phyloP scores from a whole-genome alignment of 2,329 filamentous ascomycete species.

The Hypoxylon sp. region DNA sequence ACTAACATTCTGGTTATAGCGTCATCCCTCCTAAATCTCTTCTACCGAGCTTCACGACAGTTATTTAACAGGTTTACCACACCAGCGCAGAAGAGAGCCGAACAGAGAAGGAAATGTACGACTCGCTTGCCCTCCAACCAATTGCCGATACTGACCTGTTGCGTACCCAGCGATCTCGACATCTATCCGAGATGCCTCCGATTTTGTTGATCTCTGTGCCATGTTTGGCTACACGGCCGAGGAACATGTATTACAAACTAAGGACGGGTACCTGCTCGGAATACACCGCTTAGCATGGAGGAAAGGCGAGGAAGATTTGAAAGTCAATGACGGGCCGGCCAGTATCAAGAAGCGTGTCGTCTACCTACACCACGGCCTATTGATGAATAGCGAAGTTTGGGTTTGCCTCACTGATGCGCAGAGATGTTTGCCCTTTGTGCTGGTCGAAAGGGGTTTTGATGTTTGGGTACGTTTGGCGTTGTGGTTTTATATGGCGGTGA shows the following conservation, averaged over 20 bases:
- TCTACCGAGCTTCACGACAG: constrained; percentile 83
- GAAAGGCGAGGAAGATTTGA: constrained; percentile 82
- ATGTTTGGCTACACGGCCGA: constrained; percentile 93
- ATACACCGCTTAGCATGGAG: constrained; percentile 88
- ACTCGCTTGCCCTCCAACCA: constrained; percentile 54
- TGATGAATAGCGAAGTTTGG: constrained; percentile 99
- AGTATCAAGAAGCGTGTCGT: constrained; percentile 85
- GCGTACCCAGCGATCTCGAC: constrained; percentile 73
- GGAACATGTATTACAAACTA: constrained; percentile 95
- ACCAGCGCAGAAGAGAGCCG: constrained; percentile 75
- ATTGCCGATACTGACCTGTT: constrained; percentile 70
- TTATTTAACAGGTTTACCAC: constrained; percentile 85
- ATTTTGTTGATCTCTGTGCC: constrained; percentile 94
- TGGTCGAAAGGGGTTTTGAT: constrained; percentile 93
- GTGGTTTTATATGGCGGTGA: constrained; percentile 38
- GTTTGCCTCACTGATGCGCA: constrained; percentile 90
- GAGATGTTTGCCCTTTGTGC: constrained; percentile 86
- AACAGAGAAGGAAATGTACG: constrained; percentile 75
- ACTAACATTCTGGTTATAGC: constrained; percentile 62
- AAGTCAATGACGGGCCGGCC: constrained; percentile 78
- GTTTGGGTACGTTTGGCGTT: constrained; percentile 78
- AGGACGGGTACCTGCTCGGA: constrained; percentile 92
- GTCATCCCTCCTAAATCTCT: constrained; percentile 82
- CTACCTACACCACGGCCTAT: constrained; percentile 93
- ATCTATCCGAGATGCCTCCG: constrained; percentile 86